Base-by-base conservation (phyloP, 352 stramenopile species). In the Phytophthora foliorum region DNA sequence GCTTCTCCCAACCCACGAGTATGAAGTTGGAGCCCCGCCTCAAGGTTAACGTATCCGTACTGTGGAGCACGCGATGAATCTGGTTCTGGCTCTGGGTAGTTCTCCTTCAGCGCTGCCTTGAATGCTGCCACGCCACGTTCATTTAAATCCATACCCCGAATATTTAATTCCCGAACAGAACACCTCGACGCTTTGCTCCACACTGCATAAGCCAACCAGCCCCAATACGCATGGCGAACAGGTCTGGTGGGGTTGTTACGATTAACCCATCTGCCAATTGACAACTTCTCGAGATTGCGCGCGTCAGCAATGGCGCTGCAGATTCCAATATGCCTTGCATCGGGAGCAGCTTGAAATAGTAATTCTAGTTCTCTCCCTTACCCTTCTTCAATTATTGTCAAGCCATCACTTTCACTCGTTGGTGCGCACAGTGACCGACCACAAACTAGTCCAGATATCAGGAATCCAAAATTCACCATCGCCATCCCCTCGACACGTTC, bases 161-260 rank as follows among this genome's bases (percentile, higher is more conserved):
- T 41, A 0, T 11, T 13, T 29, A 56, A 17, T 13, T 22, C 25
- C 29, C 14, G 29, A 16, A 11, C 29, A 22, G 49, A 31, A 9
- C 22, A 56, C 11, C 19, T 31, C 22, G 51, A 46, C 1, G 8
- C 13, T 25, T 46, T 45, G 51, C 51, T 36, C 52, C 52, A 58
- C 11, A 58, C 19, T 13, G 52, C 52, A n/a, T 38, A 58, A 6
- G 52, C 34, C 8, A 58, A 9, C 52, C 52, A 58, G 14, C 31
- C 32, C 34, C 52, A 58, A 14, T 58, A 38, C 11, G 17, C 38
- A 10, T 44, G 14, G 14, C 14, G 38, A 44, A 16, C 17, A 22
- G 38, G 38, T 19, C 4, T 21, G 17, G 14, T 42, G 14, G 38
- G 38, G 3, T 10, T 44, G 17, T 44, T 44, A 21, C 16, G 17